Base-by-base conservation (phyloP, 768 basidiomycete species). In the Lentinula detonsa region DNA sequence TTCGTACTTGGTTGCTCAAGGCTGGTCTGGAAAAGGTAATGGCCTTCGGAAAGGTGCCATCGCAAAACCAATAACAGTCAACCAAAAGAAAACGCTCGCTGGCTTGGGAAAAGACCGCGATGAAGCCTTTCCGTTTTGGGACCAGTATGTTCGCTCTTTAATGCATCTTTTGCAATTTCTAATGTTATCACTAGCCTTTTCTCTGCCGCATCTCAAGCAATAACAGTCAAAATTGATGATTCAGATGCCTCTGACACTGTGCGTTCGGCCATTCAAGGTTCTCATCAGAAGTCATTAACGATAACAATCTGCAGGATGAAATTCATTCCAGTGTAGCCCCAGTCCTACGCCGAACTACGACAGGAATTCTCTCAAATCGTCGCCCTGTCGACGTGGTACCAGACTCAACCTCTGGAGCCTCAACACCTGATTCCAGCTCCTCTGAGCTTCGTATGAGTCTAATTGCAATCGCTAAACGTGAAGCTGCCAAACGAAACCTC, bases 41-140 rank as follows among this genome's bases (percentile, higher is more conserved):
- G 94, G 87, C 15, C 85, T 97, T n/a, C 86, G 93, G 33, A 76
- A 88, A 11, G 95, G 91, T 5, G 88, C 92, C 55, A 85, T 95
- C 42, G 78, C 78, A 18, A 81, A 84, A 6, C 95, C 95, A 1
- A 74, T 98, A 35, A 81, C 87, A 5, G 83, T 94, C 43, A 81
- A 88, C 1, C 89, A 90, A 70, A 97, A 97, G 78, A 88, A 87
- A 74, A 91, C 81, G 4, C 77, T 95, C n/a, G 76, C 84, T 9
- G 95, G 95, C 2, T 73, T 98, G 61, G 95, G 95, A 60, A 95
- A 93, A 71, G 93, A 98, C 72, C 83, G 94, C 65, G 95, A 96
- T 68, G 94, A 95, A 66, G 93, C 93, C 0, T 94, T 95, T 70
- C 94, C 95, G 55, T 98, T 98, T 82, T 98, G 95, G 95, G 95